Evolutionary conservation across 2,329 filamentous ascomycete species (phyloP).

Genomic region (Scytalidium sp.): DNA sequence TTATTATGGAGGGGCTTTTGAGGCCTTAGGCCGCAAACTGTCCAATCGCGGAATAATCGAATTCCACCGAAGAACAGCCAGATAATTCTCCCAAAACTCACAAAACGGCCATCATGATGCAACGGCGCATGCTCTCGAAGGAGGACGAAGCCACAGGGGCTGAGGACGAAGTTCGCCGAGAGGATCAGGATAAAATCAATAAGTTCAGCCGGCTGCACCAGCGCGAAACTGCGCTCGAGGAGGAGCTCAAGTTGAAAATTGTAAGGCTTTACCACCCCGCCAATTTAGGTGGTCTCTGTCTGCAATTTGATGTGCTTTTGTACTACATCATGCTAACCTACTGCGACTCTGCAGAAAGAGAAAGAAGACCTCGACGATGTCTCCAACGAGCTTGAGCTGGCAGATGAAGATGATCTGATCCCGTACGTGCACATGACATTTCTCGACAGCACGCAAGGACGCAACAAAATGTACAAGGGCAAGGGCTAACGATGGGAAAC

Average conservation of each 20-base stretch:
- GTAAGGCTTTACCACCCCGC: conserved; percentile 44
- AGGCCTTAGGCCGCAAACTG: background rate
- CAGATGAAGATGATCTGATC: conserved; percentile 90
- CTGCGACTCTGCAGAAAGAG: conserved; percentile 83
- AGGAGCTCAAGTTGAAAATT: conserved; percentile 75
- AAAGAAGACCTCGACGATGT: conserved; percentile 98
- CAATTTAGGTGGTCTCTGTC: background rate
- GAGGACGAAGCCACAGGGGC: conserved; percentile 82
- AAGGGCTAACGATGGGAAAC: conserved; percentile 10
- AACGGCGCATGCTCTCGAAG: conserved; percentile 69
- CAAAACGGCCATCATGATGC: conserved; percentile 4
- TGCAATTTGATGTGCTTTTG: background rate
- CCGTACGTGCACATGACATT: no score
- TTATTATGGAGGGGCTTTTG: background rate
- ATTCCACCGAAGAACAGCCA: no score
- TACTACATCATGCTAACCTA: no score
- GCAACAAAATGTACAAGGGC: no score
- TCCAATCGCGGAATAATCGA: background rate
- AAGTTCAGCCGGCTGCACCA: conserved; percentile 93
- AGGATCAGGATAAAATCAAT: conserved; percentile 99
- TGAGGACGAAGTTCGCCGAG: conserved; percentile 89
- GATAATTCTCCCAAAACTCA: background rate
- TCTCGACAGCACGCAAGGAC: no score
- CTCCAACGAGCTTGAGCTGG: conserved; percentile 84
- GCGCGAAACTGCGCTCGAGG: conserved; percentile 73